Evolutionary conservation across 305 asterid species (phyloP).

Genomic region (Fraxinus angustifolia): DNA sequence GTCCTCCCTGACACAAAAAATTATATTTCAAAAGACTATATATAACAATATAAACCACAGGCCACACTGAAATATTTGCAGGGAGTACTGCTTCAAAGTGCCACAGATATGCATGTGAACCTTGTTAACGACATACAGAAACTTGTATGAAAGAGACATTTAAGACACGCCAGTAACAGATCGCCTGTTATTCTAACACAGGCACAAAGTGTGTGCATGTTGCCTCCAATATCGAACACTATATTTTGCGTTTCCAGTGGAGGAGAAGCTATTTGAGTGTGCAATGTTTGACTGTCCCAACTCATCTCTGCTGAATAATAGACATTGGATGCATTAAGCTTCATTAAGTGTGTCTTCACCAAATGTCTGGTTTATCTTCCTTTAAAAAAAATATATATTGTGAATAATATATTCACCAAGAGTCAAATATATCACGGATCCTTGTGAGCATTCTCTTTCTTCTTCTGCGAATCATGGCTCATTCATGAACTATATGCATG

Average conservation of each 20-base stretch:
- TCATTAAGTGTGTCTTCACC: background rate
- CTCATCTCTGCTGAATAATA: background rate
- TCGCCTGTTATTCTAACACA: background rate
- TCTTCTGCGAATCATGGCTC: background rate
- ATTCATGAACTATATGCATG: background rate
- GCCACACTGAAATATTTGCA: background rate
- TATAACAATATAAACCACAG: slow-evolving; percentile 6
- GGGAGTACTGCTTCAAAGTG: slow-evolving; percentile 15
- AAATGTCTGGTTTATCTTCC: background rate
- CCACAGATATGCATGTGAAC: background rate
- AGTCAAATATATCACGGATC: background rate
- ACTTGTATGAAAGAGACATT: background rate
- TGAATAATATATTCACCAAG: background rate
- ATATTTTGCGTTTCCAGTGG: background rate
- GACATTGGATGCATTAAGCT: background rate
- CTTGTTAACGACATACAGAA: background rate
- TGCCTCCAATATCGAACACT: background rate
- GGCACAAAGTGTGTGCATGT: background rate
- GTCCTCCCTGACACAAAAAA: slow-evolving; percentile 62
- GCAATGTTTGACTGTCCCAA: background rate
- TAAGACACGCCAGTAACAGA: background rate
- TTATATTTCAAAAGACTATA: slow-evolving; percentile 18
- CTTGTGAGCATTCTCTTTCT: background rate
- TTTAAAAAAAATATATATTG: background rate
- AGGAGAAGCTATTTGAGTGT: background rate